Evolutionary conservation across 225 moss, liverwort and hornwort species (phyloP), one percentile per base, ranked within the genome.

Genomic region (Asterella californica): DNA sequence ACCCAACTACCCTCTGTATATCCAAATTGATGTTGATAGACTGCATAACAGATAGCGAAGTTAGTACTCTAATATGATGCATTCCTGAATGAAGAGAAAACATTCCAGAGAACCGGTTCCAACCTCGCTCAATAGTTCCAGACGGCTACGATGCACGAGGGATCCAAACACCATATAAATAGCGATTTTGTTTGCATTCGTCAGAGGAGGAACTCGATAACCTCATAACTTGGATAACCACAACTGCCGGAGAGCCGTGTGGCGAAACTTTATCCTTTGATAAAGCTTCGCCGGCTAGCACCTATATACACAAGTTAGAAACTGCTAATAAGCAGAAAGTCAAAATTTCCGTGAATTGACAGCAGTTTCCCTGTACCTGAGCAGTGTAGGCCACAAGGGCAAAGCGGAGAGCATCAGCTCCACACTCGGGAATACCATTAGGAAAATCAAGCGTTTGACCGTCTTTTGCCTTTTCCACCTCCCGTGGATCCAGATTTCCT

Each of bases 371-470:
- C 11, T 21, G 61, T 76, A 90, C 94, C 92, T 94, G 92, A 52
- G 91, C 88, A 79, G 93, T 94, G 72, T 97, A 97, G 60, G 94
- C 94, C 61, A 93, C 86, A 60, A 96, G 88, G 50, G 96, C 89
- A 81, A 97, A 94, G 29, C 93, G 93, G 60, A 97, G 91, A 21
- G 94, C 96, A 88, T 97, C 96, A 74, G 94, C 92, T 86, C 96
- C 94, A 84, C 96, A 97, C 81, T 94, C 93, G 0, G 86, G 88
- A 85, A 97, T 97, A 53, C 94, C 96, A 71, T 91, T 86, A 4
- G 94, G 93, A 81, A 89, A 94, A 65, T 97, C 91, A 30, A 89
- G 83, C 81, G 89, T 84, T 79, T 93, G 96, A 53, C 90, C 91
- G 68, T 88, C 90, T 83, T 91, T 94, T 10, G 94, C 93, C 67